These are phyloP conservation scores for Penicillium canescens DNA, from an alignment of 495 filamentous ascomycete species.

Conservation along the genomic window DNA sequence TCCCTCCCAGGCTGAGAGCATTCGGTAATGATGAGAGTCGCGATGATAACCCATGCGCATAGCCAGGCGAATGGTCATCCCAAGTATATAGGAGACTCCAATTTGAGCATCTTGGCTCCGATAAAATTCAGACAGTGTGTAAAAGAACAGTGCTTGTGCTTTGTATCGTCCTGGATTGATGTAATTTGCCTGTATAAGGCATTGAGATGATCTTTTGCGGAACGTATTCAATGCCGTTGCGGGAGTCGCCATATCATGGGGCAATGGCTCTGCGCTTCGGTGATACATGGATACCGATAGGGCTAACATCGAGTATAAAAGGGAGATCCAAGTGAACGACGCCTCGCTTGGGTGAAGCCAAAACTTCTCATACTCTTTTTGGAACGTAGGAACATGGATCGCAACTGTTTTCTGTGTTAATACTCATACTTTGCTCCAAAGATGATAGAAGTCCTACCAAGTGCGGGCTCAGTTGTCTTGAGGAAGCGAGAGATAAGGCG, in stretches of 20 bases:
- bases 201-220: conserved; percentile 30
- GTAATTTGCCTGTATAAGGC: conserved; percentile 37
- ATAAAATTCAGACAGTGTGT: conserved; percentile 38
- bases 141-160: conserved; percentile 40
- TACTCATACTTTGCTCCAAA: neutral
- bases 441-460: conserved; percentile 25
- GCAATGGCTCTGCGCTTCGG: conserved; percentile 31
- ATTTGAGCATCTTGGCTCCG: conserved; percentile 36
- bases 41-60: conserved; percentile 51
- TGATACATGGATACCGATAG: conserved; percentile 30
- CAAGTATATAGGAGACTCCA: conserved; percentile 37
- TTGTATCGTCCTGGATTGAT: conserved; percentile 32
- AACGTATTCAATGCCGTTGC: conserved; percentile 24
- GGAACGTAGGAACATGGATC: conserved; percentile 47
- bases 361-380: conserved; percentile 41
- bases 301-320: conserved; percentile 37
- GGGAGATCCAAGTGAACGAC: conserved; percentile 38
- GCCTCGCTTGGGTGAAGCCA: conserved; percentile 32
- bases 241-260: conserved; percentile 14
- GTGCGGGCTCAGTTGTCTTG: conserved; percentile 41
- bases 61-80: conserved; percentile 39
- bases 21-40: conserved; percentile 39
- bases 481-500: conserved; percentile 48
- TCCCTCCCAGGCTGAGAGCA: conserved; percentile 37
- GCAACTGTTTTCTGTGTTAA: conserved; percentile 22